A percentile compares a stretch with the other conserved stretches of the same genome.
Conservation (phyloP, 164 flowering plant species). For the Stephania cephalantha region DNA sequence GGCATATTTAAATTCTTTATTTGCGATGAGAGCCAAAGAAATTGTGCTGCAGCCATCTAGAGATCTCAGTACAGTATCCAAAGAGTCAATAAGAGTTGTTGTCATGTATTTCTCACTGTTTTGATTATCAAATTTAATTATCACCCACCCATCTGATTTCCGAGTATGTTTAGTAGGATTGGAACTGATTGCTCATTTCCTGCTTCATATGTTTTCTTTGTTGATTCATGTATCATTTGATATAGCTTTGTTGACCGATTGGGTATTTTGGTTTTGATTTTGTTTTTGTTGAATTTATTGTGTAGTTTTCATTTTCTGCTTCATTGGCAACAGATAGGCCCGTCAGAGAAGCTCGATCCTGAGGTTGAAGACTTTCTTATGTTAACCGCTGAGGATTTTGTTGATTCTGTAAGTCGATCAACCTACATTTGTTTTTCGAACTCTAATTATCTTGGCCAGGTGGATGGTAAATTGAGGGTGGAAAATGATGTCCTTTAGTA, state of each 20-base stretch:
- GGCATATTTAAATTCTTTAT: no score
- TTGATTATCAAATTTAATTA: background rate
- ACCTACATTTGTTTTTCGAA: background rate
- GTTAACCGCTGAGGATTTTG: constrained; percentile 91
- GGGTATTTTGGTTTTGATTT: background rate
- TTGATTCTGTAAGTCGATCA: constrained; percentile 70
- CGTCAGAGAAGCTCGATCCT: constrained; percentile 75
- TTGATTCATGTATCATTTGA: background rate
- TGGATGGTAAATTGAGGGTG: background rate
- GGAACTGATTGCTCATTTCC: background rate
- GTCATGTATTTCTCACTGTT: background rate
- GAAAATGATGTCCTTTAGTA: background rate
- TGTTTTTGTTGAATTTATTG: background rate
- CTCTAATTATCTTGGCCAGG: no score
- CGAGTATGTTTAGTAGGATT: background rate
- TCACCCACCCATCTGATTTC: background rate
- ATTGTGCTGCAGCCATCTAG: no score
- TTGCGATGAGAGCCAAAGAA: no score
- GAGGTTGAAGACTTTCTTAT: constrained; percentile 87
- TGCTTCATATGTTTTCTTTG: background rate
- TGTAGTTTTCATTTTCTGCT: background rate
- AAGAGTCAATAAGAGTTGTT: background rate
- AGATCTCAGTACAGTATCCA: no score
- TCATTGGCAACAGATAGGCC: constrained; percentile 54
- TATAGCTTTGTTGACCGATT: no score